Percentiles rank a stretch among this genome's conserved stretches.
Conservation (phyloP, 2,329 filamentous ascomycete species). For the Stemphylium beticola region DNA sequence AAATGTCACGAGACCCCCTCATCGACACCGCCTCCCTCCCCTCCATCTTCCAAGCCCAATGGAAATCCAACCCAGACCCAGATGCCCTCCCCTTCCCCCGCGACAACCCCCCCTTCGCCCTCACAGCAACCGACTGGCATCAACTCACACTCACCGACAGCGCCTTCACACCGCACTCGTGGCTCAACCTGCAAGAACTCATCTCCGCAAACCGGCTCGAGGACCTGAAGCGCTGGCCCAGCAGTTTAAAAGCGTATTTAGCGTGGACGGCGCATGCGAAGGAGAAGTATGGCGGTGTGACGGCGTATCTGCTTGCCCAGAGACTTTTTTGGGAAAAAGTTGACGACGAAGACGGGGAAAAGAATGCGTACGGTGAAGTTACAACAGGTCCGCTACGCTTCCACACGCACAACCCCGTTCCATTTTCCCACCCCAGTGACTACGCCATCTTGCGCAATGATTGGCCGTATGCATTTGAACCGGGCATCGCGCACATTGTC, state of each 20-base stretch:
- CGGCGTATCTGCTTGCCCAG: constrained; percentile 61
- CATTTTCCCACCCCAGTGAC: constrained; percentile 62
- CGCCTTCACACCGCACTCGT: constrained; percentile 44
- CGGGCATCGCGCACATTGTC: constrained; percentile 61
- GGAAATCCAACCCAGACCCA: constrained; percentile 41
- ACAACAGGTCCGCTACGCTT: no score
- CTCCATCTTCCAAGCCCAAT: constrained; percentile 36
- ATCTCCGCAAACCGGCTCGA: constrained; percentile 60
- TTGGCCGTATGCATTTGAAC: constrained; percentile 66
- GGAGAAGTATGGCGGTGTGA: constrained; percentile 61
- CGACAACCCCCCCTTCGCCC: constrained; percentile 44
- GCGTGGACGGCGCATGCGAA: constrained; percentile 63
- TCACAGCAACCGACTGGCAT: constrained; percentile 44
- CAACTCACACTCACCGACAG: constrained; percentile 42
- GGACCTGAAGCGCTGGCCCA: constrained; percentile 64
- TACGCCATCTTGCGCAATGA: constrained; percentile 66
- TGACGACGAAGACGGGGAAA: constrained; percentile 17
- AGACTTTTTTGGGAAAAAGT: constrained; percentile 59
- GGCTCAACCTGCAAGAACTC: constrained; percentile 39
- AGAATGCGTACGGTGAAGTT: no score
- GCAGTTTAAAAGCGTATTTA: constrained; percentile 65
- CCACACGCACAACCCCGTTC: constrained; percentile 53
- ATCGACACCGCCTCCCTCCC: constrained; percentile 38
- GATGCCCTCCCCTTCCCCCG: constrained; percentile 44
- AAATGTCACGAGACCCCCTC: constrained; percentile 17